These are phyloP conservation scores for Senna siamea DNA, from an alignment of 306 rosid species.

Conservation along the genomic window DNA sequence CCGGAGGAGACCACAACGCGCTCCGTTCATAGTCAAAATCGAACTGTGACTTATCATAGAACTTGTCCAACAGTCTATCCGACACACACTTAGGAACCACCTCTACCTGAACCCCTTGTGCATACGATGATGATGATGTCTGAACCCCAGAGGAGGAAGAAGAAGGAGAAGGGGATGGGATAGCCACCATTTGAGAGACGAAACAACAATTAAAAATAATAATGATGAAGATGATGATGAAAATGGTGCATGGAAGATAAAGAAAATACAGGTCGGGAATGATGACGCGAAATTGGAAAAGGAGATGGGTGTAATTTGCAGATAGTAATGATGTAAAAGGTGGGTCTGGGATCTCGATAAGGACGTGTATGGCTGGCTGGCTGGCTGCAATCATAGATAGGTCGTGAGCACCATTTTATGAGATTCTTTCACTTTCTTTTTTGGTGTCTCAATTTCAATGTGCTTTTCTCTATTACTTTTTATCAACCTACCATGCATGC, in stretches of 20 bases:
- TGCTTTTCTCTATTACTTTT: background rate
- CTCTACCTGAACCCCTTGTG: constrained; percentile 51
- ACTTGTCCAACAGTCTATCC: constrained; percentile 65
- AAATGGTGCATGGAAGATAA: constrained; percentile 36
- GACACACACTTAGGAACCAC: constrained; percentile 61
- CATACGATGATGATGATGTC: background rate
- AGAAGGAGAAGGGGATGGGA: constrained; percentile 15
- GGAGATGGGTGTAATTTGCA: constrained; percentile 40
- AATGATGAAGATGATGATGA: background rate
- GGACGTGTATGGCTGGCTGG: constrained; percentile 66
- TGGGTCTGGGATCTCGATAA: constrained; percentile 46
- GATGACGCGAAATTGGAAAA: constrained; percentile 28
- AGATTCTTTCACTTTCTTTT: constrained; percentile 34
- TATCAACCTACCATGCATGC: no score
- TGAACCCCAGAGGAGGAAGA: background rate
- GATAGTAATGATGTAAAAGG: constrained; percentile 42
- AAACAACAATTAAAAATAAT: background rate
- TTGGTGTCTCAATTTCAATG: constrained; percentile 25
- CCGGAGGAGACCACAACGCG: constrained; percentile 88
- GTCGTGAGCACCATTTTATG: constrained; percentile 57
- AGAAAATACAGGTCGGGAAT: constrained; percentile 35
- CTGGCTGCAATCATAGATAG: constrained; percentile 54
- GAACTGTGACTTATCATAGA: constrained; percentile 61
- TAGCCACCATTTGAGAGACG: constrained; percentile 9
- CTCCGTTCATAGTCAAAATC: constrained; percentile 79